These are phyloP conservation scores for Aaosphaeria arxii DNA, from an alignment of 2,329 filamentous ascomycete species.

Conservation along the genomic window DNA sequence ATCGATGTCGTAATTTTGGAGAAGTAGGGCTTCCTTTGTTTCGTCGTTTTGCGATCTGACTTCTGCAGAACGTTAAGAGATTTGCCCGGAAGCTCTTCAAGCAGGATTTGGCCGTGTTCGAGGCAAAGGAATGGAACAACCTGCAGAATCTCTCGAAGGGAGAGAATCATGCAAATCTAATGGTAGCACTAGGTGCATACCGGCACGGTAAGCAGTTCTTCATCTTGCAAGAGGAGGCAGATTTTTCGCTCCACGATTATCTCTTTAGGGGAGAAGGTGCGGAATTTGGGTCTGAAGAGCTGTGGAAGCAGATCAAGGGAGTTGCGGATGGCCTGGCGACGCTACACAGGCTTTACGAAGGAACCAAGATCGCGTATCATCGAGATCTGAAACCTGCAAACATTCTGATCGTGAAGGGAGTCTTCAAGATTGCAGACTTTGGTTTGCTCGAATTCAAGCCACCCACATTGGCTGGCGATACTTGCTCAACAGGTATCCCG, in stretches of 20 bases:
- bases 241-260: constrained; percentile 9
- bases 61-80: constrained; percentile 6
- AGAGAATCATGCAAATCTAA: constrained; percentile 8
- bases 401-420: constrained; percentile 10
- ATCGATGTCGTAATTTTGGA: constrained; percentile 7
- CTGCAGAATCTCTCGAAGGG: constrained; percentile 8
- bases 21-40: constrained; percentile 2
- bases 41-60: neutral
- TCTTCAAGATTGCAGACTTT: constrained; percentile 12
- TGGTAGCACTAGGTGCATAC: constrained; percentile 10
- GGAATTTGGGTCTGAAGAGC: constrained; percentile 7
- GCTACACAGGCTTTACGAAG: constrained; percentile 7
- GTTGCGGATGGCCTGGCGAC: constrained; percentile 7
- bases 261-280: constrained; percentile 4
- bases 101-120: constrained; percentile 3
- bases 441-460: constrained; percentile 11
- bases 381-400: constrained; percentile 12
- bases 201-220: constrained; percentile 9
- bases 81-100: constrained; percentile 12
- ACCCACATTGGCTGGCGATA: neutral
- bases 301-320: constrained; percentile 11
- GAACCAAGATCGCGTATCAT: constrained; percentile 11
- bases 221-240: constrained; percentile 8
- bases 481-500: constrained; percentile 6
- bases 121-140: constrained; percentile 10